phyloP scores from a whole-genome alignment of 495 filamentous ascomycete species.

The Neurospora intermedia region DNA sequence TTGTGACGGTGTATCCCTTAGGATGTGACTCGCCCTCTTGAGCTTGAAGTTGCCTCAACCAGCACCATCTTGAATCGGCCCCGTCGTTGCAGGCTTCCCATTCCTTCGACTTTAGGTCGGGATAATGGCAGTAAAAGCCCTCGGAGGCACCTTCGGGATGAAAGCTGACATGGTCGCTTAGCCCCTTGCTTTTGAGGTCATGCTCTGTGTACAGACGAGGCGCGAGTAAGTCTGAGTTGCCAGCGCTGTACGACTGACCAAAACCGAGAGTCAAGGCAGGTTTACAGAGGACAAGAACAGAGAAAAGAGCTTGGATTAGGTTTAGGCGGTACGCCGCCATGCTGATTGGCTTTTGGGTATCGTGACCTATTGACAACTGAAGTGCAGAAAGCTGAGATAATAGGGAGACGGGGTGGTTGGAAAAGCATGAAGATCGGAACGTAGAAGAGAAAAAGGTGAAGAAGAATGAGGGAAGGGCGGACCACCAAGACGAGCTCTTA shows the following conservation, averaged over 20 bases:
- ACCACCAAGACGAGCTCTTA: background rate
- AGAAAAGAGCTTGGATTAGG: background rate
- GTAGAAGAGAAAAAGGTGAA: background rate
- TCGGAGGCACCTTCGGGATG: constrained; percentile 2
- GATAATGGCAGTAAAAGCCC: constrained; percentile 6
- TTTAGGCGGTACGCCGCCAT: background rate
- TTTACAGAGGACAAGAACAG: background rate
- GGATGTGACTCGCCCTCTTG: background rate
- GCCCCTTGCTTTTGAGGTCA: background rate
- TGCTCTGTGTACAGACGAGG: background rate
- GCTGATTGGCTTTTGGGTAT: background rate
- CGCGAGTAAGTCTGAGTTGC: background rate
- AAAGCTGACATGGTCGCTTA: background rate
- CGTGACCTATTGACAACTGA: background rate
- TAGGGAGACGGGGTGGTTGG: background rate
- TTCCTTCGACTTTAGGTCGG: background rate
- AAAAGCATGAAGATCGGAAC: background rate
- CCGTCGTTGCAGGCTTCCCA: constrained; percentile 7
- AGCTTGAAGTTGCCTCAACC: background rate
- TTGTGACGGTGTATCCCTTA: background rate
- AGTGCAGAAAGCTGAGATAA: background rate
- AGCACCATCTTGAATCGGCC: background rate
- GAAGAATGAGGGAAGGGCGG: background rate
- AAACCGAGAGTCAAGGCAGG: background rate
- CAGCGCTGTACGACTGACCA: background rate